These are phyloP conservation scores for Zygosaccharomyces pseudobailii DNA, from an alignment of 1,139 yeast species.

Conservation along the genomic window DNA sequence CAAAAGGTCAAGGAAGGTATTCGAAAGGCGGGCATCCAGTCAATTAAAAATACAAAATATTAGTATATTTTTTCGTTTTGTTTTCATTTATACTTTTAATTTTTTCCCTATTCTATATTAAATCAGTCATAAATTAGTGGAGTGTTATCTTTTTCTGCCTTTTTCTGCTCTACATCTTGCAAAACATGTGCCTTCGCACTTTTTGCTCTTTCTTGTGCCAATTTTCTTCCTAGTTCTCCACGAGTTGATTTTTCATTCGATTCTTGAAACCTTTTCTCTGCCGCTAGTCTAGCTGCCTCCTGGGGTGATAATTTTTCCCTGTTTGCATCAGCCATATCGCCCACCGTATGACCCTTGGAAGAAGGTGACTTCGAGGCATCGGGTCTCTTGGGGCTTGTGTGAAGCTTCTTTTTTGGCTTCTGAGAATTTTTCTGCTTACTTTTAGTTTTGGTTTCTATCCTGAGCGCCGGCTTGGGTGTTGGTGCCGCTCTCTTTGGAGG, in stretches of 20 bases:
- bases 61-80: conserved; percentile 3
- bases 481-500: background rate
- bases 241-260: conserved; percentile 21
- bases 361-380: background rate
- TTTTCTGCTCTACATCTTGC: conserved; percentile 18
- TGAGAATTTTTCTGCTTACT: background rate
- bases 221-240: conserved; percentile 29
- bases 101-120: background rate
- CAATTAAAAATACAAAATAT: conserved; percentile 27
- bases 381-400: background rate
- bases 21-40: conserved; percentile 25
- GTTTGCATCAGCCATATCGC: conserved; percentile 3
- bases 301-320: conserved; percentile 20
- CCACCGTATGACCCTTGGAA: conserved; percentile 3
- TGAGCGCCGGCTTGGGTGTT: background rate
- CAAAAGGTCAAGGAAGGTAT: conserved; percentile 59
- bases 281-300: conserved; percentile 34
- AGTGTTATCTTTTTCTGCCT: conserved; percentile 8
- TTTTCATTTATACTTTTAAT: background rate
- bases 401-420: background rate
- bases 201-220: conserved; percentile 29
- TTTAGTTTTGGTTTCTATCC: background rate
- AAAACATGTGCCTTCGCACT: conserved; percentile 20
- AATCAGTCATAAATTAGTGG: conserved; percentile 11
- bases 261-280: conserved; percentile 29